Conservation (phyloP, 2,329 filamentous ascomycete species). For the Domatiomyces catenatus region DNA sequence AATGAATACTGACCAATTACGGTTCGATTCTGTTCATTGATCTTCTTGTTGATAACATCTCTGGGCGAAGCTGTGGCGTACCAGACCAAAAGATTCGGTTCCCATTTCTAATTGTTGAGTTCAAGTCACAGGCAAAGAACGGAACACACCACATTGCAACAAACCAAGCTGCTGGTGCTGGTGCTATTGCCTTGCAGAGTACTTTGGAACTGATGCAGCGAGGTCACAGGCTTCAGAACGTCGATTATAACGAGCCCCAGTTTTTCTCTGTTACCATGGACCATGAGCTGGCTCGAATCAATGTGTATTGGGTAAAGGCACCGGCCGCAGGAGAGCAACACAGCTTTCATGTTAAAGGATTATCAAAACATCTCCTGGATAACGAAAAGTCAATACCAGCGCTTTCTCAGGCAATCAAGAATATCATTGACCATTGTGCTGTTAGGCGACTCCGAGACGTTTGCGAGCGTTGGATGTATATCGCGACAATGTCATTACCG, state of each 20-base stretch:
- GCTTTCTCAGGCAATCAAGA: slow-evolving; percentile 10
- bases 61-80: slow-evolving; percentile 6
- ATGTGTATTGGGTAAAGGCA: slow-evolving; percentile 10
- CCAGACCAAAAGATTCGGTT: slow-evolving; percentile 7
- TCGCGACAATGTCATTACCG: slow-evolving; percentile 5
- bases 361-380: slow-evolving; percentile 5
- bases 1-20: slow-evolving; percentile 2
- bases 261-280: slow-evolving; percentile 11
- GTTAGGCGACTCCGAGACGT: slow-evolving; percentile 4
- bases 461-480: slow-evolving; percentile 9
- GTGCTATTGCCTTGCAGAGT: slow-evolving; percentile 7
- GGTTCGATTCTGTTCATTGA: slow-evolving; percentile 9
- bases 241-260: slow-evolving; percentile 9
- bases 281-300: slow-evolving; percentile 4
- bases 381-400: slow-evolving; percentile 6
- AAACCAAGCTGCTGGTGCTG: slow-evolving; percentile 9
- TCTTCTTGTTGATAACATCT: slow-evolving; percentile 6
- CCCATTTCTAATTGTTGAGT: slow-evolving; percentile 8
- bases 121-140: slow-evolving; percentile 8
- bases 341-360: slow-evolving; percentile 8
- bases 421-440: slow-evolving; percentile 9
- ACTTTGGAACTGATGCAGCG: slow-evolving; percentile 7
- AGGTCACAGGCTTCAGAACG: slow-evolving; percentile 2
- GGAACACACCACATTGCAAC: slow-evolving; percentile 9
- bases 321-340: slow-evolving; percentile 5